phyloP scores from a whole-genome alignment of 768 basidiomycete species.

The Boletellus emodensis region DNA sequence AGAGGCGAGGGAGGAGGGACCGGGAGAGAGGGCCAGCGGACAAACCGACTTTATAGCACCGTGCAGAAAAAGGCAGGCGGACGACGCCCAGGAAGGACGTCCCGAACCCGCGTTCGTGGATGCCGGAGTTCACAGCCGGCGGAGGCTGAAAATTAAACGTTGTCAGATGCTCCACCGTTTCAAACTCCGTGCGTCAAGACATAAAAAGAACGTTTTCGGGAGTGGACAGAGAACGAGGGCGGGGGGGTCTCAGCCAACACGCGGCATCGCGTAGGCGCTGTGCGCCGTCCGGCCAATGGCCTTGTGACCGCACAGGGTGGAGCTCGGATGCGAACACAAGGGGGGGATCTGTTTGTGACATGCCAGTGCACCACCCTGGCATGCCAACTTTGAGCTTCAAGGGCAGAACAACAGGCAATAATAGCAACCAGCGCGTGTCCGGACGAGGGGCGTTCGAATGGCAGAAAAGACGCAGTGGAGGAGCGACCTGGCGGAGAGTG shows the following conservation, averaged over 20 bases:
- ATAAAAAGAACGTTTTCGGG: neutral
- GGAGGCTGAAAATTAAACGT: slow-evolving; percentile 6
- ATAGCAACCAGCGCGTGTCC: too few relatives aligned
- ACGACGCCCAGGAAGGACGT: slow-evolving; percentile 4
- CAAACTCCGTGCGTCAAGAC: slow-evolving; percentile 15
- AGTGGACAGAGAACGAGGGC: neutral
- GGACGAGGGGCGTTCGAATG: slow-evolving; percentile 21
- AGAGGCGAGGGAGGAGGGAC: neutral
- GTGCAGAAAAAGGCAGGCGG: slow-evolving; percentile 16
- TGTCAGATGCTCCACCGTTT: slow-evolving; percentile 6
- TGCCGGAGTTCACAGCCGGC: slow-evolving; percentile 13
- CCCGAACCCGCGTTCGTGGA: neutral
- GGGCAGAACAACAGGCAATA: too few relatives aligned
- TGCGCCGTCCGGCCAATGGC: too few relatives aligned
- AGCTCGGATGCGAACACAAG: neutral
- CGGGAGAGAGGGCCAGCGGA: slow-evolving; percentile 1
- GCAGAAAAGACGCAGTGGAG: slow-evolving; percentile 29
- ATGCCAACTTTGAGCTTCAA: slow-evolving; percentile 1
- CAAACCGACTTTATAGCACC: slow-evolving; percentile 16
- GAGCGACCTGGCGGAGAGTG: neutral
- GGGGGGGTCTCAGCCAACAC: too few relatives aligned
- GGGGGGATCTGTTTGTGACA: slow-evolving; percentile 10
- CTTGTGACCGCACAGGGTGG: neutral
- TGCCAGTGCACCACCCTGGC: slow-evolving; percentile 4
- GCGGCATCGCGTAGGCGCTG: too few relatives aligned